Evolutionary conservation across 495 filamentous ascomycete species (phyloP), one percentile per base, ranked within the genome.

Genomic region (Aspergillus hancockii): DNA sequence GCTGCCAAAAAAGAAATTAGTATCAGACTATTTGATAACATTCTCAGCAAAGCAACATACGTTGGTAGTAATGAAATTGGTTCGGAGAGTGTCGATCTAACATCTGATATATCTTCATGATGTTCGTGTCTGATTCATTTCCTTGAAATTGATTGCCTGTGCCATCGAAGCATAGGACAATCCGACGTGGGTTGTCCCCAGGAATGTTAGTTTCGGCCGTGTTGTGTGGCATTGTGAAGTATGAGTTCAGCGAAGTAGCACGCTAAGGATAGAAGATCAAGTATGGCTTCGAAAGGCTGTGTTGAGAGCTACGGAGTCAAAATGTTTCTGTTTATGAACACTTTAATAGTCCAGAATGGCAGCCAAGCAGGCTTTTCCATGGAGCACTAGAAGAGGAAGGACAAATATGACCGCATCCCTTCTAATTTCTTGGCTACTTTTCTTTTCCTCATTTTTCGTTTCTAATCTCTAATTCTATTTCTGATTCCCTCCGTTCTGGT

Each of bases 161-260:
- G n/a, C 61, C 61, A 63, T 63, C 61, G 46, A 63, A 59, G 36
- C 61, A 63, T 4, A 63, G 56, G 8, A 63, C 56, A 19, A 63
- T 41, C 41, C 57, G 52, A 54, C 25, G 38, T 16, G 38, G 59
- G 59, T 43, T 61, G 58, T 18, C 45, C 14, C 23, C 36, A 53
- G 38, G 55, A 10, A 18, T 7, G n/a, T 41, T 14, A 7, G 38
- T 7, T n/a, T 41, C 14, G 38, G 4, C 16, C 16, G 38, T n/a
- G 10, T 3, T 18, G 14, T n/a, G 12, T 1, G 38, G 38, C 38
- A 41, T 41, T 16, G 14, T 41, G 38, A 41, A 14, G 38, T 16
- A 6, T 14, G 14, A 41, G 9, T 16, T 41, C 38, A 41, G n/a
- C 3, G 16, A 41, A 3, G 7, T 14, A 41, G 16, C 13, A 12